Conservation (phyloP, 495 filamentous ascomycete species). For the Aspergillus egyptiacus region DNA sequence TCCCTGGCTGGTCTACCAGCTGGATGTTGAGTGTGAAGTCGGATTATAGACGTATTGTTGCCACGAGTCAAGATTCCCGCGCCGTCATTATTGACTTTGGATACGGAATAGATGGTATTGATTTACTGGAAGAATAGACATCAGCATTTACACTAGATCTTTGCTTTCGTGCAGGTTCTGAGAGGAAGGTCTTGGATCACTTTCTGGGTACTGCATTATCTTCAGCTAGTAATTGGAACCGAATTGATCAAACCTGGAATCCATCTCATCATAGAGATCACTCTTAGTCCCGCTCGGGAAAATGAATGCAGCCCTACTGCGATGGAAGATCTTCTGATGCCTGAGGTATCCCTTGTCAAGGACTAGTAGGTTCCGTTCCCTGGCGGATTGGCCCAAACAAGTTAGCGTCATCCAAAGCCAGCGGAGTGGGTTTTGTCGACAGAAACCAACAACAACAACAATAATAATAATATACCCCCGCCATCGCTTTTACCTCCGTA, state of each 20-base stretch:
- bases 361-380: too few relatives aligned
- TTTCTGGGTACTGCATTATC: conserved; percentile 15
- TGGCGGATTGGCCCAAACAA: conserved; percentile 25
- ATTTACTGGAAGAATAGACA: conserved; percentile 40
- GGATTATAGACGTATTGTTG: conserved; percentile 88
- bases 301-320: too few relatives aligned
- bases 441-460: conserved; percentile 37
- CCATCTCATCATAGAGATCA: too few relatives aligned
- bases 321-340: not conserved
- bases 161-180: conserved; percentile 9
- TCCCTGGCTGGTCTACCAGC: conserved; percentile 85
- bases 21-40: conserved; percentile 96
- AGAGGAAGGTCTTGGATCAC: conserved; percentile 8
- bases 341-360: conserved; percentile 13
- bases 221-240: too few relatives aligned
- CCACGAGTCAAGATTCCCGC: conserved; percentile 87
- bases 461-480: too few relatives aligned
- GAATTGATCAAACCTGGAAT: too few relatives aligned
- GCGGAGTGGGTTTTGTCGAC: conserved; percentile 33
- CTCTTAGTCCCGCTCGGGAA: too few relatives aligned
- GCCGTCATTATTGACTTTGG: conserved; percentile 81
- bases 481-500: not conserved
- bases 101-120: conserved; percentile 44
- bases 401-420: conserved; percentile 32
- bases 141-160: conserved; percentile 14